These are phyloP conservation scores for Cyclaneusma minus DNA, from an alignment of 2,329 filamentous ascomycete species.

Conservation along the genomic window DNA sequence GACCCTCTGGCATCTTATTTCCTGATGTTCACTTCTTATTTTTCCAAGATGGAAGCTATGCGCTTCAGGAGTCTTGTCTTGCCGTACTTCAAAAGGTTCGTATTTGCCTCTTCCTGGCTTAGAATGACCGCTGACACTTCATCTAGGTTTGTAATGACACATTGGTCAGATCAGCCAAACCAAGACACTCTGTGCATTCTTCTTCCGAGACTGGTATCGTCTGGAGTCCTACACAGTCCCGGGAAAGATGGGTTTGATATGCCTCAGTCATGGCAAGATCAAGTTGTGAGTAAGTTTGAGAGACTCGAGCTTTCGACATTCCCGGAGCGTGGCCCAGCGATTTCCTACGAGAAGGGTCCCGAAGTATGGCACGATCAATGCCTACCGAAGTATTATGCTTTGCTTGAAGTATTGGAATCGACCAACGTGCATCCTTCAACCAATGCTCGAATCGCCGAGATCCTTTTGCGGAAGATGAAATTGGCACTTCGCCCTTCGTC, in stretches of 20 bases:
- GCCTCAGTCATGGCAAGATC: constrained; percentile 56
- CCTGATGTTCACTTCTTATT: constrained; percentile 69
- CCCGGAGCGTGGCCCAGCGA: constrained; percentile 38
- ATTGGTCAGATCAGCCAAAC: constrained; percentile 52
- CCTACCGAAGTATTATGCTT: constrained; percentile 50
- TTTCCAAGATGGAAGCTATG: constrained; percentile 56
- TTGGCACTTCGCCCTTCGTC: constrained; percentile 46
- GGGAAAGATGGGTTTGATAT: constrained; percentile 39
- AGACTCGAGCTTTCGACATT: constrained; percentile 47
- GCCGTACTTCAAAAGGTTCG: constrained; percentile 62
- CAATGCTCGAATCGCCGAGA: constrained; percentile 47
- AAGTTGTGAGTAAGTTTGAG: constrained; percentile 56
- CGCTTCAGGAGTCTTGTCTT: constrained; percentile 69
- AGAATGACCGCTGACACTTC: constrained; percentile 10
- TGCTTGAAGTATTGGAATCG: constrained; percentile 46
- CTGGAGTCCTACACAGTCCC: constrained; percentile 34
- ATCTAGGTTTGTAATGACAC: constrained; percentile 55
- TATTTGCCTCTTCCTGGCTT: neutral
- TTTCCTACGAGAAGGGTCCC: constrained; percentile 40
- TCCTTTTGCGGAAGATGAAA: constrained; percentile 49
- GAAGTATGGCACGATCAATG: constrained; percentile 47
- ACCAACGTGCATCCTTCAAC: constrained; percentile 51
- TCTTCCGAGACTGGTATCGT: constrained; percentile 47
- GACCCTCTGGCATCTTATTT: constrained; percentile 58
- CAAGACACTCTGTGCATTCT: constrained; percentile 56